These are phyloP conservation scores for Camelina neglecta DNA, from an alignment of 345 rosid species.

Conservation along the genomic window DNA sequence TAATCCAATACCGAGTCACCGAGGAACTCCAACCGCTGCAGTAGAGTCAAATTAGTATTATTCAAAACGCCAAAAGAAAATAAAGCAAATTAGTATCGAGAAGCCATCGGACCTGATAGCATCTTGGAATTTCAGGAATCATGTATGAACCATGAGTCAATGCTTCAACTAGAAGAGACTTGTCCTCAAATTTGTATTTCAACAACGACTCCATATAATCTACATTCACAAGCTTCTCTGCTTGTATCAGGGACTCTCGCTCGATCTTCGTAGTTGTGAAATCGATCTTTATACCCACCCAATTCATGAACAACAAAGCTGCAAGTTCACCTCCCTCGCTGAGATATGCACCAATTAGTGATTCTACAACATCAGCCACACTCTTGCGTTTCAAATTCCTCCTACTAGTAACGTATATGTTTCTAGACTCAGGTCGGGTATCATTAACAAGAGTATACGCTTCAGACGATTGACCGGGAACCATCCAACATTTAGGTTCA, in stretches of 20 bases:
- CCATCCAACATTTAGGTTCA: slow-evolving; percentile 73
- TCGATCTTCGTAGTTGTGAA: slow-evolving; percentile 45
- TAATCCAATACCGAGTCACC: slow-evolving; percentile 91
- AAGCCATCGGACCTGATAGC: slow-evolving; percentile 72
- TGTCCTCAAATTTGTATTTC: slow-evolving; percentile 62
- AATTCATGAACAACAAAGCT: slow-evolving; percentile 60
- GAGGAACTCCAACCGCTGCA: slow-evolving; percentile 91
- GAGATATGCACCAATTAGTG: slow-evolving; percentile 82
- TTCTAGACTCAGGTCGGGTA: slow-evolving; percentile 42
- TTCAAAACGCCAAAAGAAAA: not conserved
- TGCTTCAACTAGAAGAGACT: slow-evolving; percentile 81
- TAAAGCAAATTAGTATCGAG: not conserved
- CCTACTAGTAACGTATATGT: slow-evolving; percentile 51
- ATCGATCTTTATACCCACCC: slow-evolving; percentile 76
- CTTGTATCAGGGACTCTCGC: slow-evolving; percentile 41
- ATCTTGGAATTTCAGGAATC: slow-evolving; percentile 86
- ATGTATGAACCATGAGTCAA: slow-evolving; percentile 92
- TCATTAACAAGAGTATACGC: slow-evolving; percentile 48
- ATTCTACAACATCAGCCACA: slow-evolving; percentile 89
- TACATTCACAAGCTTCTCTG: slow-evolving; percentile 57
- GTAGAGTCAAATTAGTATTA: slow-evolving; percentile 15
- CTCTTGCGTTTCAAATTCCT: slow-evolving; percentile 61
- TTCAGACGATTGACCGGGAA: slow-evolving; percentile 65
- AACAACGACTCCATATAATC: slow-evolving; percentile 56
- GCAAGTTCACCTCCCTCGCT: slow-evolving; percentile 75